Conservation (phyloP, 495 filamentous ascomycete genomes). For the Hypomontagnella monticulosa region DNA sequence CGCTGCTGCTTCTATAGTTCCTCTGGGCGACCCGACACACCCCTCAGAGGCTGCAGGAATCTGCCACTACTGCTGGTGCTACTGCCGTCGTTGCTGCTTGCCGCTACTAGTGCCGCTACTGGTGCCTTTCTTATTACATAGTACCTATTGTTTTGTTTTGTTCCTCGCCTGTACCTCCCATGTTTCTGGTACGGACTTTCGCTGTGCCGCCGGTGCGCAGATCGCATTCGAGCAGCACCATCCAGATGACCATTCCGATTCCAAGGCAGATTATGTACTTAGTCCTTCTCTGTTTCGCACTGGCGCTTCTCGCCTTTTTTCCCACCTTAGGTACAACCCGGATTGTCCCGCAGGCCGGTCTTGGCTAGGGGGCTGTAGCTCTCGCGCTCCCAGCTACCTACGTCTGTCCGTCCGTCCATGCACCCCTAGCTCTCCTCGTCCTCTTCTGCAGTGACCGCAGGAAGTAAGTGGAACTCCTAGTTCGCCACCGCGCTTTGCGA, state of each 20-base stretch:
- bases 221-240: conserved; percentile 6
- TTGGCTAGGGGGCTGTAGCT: neutral
- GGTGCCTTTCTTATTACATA: too few relatives aligned
- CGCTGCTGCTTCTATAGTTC: neutral
- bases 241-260: conserved; percentile 23
- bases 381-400: too few relatives aligned
- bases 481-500: neutral
- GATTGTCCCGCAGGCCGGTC: neutral
- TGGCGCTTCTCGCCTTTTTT: neutral
- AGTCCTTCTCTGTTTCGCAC: neutral
- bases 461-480: conserved; percentile 9
- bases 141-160: too few relatives aligned
- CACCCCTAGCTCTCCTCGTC: neutral
- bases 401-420: too few relatives aligned
- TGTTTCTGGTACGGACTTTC: conserved; percentile 3
- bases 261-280: conserved; percentile 28
- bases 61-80: neutral
- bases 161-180: neutral
- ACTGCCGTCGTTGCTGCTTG: neutral
- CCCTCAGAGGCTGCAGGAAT: too few relatives aligned
- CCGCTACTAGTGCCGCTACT: neutral
- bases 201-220: conserved; percentile 28
- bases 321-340: conserved; percentile 1
- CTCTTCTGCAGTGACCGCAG: neutral
- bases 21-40: too few relatives aligned